Percentiles rank a stretch among this genome's conserved stretches.
phyloP scores from a whole-genome alignment of 495 filamentous ascomycete genomes.

The Cercophora sp. region DNA sequence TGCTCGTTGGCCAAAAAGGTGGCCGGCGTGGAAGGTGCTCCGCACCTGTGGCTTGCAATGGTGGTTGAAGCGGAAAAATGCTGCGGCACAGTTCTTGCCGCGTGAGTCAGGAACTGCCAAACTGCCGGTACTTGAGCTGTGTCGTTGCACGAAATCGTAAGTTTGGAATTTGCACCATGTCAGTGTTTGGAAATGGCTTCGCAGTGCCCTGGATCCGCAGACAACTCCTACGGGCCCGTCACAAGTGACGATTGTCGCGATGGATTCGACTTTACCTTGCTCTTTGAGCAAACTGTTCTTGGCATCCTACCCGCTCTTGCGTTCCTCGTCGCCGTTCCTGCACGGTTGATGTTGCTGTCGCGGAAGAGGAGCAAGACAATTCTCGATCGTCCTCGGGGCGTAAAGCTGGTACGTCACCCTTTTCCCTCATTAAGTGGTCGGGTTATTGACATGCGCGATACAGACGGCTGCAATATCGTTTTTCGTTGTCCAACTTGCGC shows the following conservation, averaged over 20 bases:
- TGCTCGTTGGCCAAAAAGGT: too few species aligned
- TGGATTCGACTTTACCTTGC: conserved; percentile 53
- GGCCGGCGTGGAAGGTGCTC: too few species aligned
- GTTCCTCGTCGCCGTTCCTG: conserved; percentile 40
- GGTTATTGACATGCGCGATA: background rate
- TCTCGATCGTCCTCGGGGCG: background rate
- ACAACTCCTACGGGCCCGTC: background rate
- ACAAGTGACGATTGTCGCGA: background rate
- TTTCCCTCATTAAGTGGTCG: background rate
- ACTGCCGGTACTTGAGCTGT: too few species aligned
- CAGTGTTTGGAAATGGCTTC: too few species aligned
- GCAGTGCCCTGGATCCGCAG: too few species aligned
- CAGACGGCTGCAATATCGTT: background rate
- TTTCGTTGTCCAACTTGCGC: background rate
- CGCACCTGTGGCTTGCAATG: too few species aligned
- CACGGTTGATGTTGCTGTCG: conserved; percentile 42
- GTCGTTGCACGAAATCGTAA: too few species aligned
- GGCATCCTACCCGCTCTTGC: conserved; percentile 36
- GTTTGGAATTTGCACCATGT: too few species aligned
- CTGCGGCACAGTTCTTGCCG: too few species aligned
- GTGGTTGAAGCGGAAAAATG: too few species aligned
- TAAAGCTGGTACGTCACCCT: background rate
- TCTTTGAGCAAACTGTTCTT: conserved; percentile 52
- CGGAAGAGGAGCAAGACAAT: conserved; percentile 11
- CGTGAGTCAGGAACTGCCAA: too few species aligned